These are phyloP conservation scores for Maudiozyma humilis DNA, from an alignment of 1,139 yeast genomes.

Conservation along the genomic window DNA sequence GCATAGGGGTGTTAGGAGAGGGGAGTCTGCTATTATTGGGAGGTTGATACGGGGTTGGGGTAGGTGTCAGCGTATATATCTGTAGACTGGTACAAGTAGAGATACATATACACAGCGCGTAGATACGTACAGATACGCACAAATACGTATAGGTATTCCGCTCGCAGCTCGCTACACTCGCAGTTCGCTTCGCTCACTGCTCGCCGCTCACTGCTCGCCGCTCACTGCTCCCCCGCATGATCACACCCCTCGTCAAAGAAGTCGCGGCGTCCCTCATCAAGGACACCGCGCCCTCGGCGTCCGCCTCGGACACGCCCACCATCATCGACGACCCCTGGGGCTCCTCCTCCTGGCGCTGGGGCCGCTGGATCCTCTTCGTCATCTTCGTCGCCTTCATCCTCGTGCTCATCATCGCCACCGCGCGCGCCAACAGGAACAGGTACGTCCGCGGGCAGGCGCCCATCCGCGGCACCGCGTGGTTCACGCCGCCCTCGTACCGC, in stretches of 20 bases:
- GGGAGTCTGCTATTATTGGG: no score
- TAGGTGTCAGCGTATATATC: no score
- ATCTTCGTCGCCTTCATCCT: constrained; percentile 40
- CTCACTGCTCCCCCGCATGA: no score
- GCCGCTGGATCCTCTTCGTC: constrained; percentile 44
- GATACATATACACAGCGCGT: no score
- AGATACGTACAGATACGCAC: no score
- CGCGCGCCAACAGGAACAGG: constrained; percentile 50
- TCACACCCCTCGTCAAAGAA: constrained; percentile 2
- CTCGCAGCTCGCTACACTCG: no score
- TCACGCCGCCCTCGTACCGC: constrained; percentile 81
- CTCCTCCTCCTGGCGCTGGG: constrained; percentile 26
- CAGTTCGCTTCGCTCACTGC: no score
- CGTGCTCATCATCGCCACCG: constrained; percentile 37
- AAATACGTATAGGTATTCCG: no score
- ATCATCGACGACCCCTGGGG: constrained; percentile 10
- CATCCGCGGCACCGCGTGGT: constrained; percentile 77
- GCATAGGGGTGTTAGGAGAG: no score
- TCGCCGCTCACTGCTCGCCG: no score
- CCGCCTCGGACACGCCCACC: constrained; percentile 1
- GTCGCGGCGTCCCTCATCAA: not conserved
- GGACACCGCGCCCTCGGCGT: not conserved
- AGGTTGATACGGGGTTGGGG: no score
- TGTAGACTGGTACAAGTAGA: no score
- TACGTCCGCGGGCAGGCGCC: constrained; percentile 58